These are phyloP conservation scores for Pichia exigua DNA, from an alignment of 805 yeast genomes.

Conservation along the genomic window DNA sequence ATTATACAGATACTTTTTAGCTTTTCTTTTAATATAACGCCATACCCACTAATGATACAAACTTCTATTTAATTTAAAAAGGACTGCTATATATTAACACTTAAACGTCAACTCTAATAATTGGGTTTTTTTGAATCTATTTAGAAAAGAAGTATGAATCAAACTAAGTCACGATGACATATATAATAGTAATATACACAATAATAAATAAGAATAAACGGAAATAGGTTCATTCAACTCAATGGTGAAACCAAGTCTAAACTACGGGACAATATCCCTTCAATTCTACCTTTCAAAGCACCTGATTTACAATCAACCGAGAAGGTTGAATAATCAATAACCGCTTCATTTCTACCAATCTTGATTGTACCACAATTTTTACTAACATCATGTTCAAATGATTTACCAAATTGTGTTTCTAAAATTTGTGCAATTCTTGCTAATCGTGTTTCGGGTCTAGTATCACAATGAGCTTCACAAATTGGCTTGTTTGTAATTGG, in stretches of 20 bases:
- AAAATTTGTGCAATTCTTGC: constrained; percentile 55
- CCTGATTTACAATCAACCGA: constrained; percentile 64
- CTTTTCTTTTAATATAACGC: neutral
- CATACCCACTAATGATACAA: neutral
- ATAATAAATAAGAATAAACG: neutral
- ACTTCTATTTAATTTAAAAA: too few relatives aligned
- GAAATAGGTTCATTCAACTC: constrained; percentile 24
- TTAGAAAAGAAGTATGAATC: neutral
- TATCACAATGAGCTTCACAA: constrained; percentile 7
- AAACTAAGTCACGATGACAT: neutral
- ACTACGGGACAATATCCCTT: constrained; percentile 71
- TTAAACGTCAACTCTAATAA: too few relatives aligned
- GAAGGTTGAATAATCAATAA: constrained; percentile 54
- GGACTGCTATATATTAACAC: neutral
- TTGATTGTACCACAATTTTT: constrained; percentile 47
- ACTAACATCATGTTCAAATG: constrained; percentile 39
- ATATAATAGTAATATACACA: neutral
- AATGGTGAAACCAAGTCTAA: constrained; percentile 79
- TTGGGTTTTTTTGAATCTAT: neutral
- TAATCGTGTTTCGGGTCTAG: constrained; percentile 29
- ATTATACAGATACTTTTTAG: neutral
- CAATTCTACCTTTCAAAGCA: constrained; percentile 74
- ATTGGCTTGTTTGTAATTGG: neutral
- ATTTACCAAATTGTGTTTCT: constrained; percentile 82
- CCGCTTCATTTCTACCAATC: constrained; percentile 72